Base-by-base conservation (phyloP, 2,329 filamentous ascomycete genomes). In the Pseudogymnoascus destructans region DNA sequence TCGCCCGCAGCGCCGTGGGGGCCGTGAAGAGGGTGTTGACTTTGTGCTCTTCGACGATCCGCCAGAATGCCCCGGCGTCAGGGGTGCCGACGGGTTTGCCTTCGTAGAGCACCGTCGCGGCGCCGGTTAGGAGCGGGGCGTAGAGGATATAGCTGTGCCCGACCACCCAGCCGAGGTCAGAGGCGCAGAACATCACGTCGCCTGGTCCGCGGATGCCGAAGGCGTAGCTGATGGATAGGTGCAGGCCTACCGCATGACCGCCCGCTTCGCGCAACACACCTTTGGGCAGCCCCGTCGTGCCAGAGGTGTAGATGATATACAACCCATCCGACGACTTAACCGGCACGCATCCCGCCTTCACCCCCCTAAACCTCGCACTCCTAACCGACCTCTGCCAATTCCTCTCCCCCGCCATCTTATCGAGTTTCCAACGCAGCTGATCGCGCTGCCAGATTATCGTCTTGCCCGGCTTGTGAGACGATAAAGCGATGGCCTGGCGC, bases 21-120 rank as follows among this genome's bases (percentile, higher is more conserved):
- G 91, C 92, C 0, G 91, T 95, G 69, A 88, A 95, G 65, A 95
- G 76, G 5, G 82, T 80, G 61, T 88, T 95, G 58, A 95, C 89
- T 66, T 85, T 85, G 74, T 96, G 86, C 65, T 95, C 87, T 63
- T 90, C 85, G 3, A 95, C 72, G 15, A 95, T 81, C 2, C 90
- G 78, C 91, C 91, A 97, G 69, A 96, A 93, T 0, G 86, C 86
- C 5, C 88, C 86, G 0, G 89, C 87, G 65, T 95, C 84, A 0
- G 91, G 91, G 0, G 90, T 95, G 3, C 90, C 90, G 10, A 95
- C 77, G 0, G 91, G 91, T 64, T 96, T 96, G n/a, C 91, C 92
- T 72, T 96, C 91, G 70, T 90, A 96, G 0, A 96, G 75, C 1
- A 96, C 81, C 0, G 89, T 95, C 1, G 90, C 85, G 1, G 91